Percentiles rank a stretch among this genome's conserved stretches.
These are phyloP conservation scores for Fonsecaea monophora DNA, from an alignment of 2,329 filamentous ascomycete species.

Conservation along the genomic window DNA sequence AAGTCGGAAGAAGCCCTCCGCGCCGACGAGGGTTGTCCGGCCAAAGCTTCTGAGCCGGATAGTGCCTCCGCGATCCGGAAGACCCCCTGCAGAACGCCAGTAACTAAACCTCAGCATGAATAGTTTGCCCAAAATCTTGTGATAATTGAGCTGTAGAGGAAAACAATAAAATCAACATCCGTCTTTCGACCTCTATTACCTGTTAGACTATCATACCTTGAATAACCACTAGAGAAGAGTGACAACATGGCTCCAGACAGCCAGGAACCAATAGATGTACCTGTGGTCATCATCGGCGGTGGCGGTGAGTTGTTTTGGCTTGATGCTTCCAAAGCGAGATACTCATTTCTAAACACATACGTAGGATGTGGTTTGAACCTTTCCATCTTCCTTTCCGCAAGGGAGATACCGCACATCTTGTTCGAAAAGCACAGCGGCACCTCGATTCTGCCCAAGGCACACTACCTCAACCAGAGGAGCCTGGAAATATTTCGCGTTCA, in stretches of 20 bases:
- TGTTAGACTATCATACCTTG: no score
- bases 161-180: no score
- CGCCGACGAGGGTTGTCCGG: no score
- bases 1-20: no score
- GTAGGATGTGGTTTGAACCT: slow-evolving; percentile 40
- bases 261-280: slow-evolving; percentile 7
- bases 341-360: neutral
- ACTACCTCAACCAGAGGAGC: slow-evolving; percentile 44
- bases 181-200: no score
- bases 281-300: slow-evolving; percentile 43
- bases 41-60: no score
- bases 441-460: slow-evolving; percentile 45
- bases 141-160: no score
- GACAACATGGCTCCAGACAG: neutral
- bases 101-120: no score
- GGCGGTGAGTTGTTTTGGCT: slow-evolving; percentile 30
- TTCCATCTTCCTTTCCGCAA: slow-evolving; percentile 43
- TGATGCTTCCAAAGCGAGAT: neutral
- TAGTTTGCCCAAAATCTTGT: no score
- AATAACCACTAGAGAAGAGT: neutral
- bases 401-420: slow-evolving; percentile 41
- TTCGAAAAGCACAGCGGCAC: slow-evolving; percentile 44
- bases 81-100: no score
- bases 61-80: no score
- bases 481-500: slow-evolving; percentile 41